phyloP scores from a whole-genome alignment of 2,329 filamentous ascomycete species.

The Colletotrichum truncatum region DNA sequence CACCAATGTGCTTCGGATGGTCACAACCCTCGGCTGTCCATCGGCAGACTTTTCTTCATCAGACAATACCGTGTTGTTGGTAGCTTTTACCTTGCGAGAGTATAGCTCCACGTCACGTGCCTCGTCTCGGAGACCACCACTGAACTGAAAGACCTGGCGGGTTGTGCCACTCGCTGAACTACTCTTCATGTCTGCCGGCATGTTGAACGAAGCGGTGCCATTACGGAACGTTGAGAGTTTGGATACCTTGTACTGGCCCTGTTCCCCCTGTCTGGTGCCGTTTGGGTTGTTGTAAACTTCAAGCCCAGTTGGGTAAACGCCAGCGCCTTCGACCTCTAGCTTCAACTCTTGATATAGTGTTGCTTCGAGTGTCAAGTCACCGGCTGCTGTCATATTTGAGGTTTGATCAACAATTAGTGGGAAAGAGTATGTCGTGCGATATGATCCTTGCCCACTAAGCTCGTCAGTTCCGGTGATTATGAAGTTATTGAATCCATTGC shows the following conservation, averaged over 20 bases:
- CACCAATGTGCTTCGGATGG: neutral
- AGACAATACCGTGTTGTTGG: constrained; percentile 60
- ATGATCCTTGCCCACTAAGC: constrained; percentile 33
- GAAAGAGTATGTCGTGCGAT: constrained; percentile 60
- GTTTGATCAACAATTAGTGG: constrained; percentile 68
- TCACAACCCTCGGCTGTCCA: neutral
- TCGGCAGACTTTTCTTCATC: constrained; percentile 55
- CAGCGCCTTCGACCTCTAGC: constrained; percentile 46
- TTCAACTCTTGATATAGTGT: constrained; percentile 51
- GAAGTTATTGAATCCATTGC: constrained; percentile 40
- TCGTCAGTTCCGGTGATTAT: constrained; percentile 41
- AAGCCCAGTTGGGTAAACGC: constrained; percentile 66
- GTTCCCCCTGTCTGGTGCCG: constrained; percentile 19
- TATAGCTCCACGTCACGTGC: constrained; percentile 57
- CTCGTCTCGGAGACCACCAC: constrained; percentile 45
- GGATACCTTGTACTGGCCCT: constrained; percentile 33
- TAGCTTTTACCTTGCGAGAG: constrained; percentile 61
- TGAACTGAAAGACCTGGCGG: constrained; percentile 65
- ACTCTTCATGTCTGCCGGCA: constrained; percentile 52
- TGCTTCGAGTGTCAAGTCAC: constrained; percentile 56
- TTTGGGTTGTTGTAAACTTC: constrained; percentile 59
- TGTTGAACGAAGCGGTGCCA: constrained; percentile 66
- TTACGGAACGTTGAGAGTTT: constrained; percentile 61
- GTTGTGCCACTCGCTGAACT: constrained; percentile 64
- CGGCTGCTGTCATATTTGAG: constrained; percentile 50